These are phyloP conservation scores for Athelia sp. DNA, from an alignment of 1,284 basidiomycete genomes.

Conservation along the genomic window DNA sequence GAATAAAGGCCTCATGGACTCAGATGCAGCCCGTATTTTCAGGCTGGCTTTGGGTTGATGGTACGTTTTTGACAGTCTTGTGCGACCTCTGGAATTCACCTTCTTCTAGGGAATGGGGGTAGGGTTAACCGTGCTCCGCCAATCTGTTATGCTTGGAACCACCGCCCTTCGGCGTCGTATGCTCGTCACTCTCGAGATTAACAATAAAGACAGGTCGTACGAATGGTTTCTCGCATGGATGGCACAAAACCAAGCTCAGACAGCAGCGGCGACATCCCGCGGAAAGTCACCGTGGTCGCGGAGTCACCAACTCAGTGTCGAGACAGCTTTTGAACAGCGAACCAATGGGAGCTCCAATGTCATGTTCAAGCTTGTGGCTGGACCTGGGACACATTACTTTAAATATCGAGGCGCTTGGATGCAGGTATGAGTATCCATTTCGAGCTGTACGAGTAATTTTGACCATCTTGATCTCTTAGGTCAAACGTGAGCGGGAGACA, in stretches of 20 bases:
- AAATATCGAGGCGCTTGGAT: slow-evolving; percentile 91
- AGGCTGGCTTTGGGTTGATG: slow-evolving; percentile 95
- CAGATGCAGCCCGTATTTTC: slow-evolving; percentile 81
- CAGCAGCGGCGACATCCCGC: slow-evolving; percentile 25
- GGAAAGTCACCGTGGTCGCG: slow-evolving; percentile 51
- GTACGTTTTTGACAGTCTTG: slow-evolving; percentile 36
- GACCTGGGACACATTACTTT: slow-evolving; percentile 93
- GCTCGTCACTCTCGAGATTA: slow-evolving; percentile 94
- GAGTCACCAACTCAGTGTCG: slow-evolving; percentile 92
- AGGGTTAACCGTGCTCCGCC: slow-evolving; percentile 70
- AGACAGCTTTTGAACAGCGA: slow-evolving; percentile 85
- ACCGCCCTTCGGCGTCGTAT: slow-evolving; percentile 82
- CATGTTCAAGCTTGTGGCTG: slow-evolving; percentile 90
- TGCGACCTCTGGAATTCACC: slow-evolving; percentile 3
- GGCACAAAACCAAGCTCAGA: slow-evolving; percentile 54
- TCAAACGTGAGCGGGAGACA: slow-evolving; percentile 90
- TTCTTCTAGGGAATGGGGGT: slow-evolving; percentile 76
- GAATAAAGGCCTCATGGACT: background rate
- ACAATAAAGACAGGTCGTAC: slow-evolving; percentile 92
- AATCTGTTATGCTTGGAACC: slow-evolving; percentile 66
- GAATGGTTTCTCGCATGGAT: slow-evolving; percentile 99
- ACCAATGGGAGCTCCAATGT: slow-evolving; percentile 87
- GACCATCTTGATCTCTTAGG: slow-evolving; percentile 38
- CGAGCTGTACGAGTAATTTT: slow-evolving; percentile 7
- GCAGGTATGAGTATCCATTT: slow-evolving; percentile 55